These are phyloP conservation scores for Cercis canadensis DNA, from an alignment of 306 rosid species.

Conservation along the genomic window DNA sequence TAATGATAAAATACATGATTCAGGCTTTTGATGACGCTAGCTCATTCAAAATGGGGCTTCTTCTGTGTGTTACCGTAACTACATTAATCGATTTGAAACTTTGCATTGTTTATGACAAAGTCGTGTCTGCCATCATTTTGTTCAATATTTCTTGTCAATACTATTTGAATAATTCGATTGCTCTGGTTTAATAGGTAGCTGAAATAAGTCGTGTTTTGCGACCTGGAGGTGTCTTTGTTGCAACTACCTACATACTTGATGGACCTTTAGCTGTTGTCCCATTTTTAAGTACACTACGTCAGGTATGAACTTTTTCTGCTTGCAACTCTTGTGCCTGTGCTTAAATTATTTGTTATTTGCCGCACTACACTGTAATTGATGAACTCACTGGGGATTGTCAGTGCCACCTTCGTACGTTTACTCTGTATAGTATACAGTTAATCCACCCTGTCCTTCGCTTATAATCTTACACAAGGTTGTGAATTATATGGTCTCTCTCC, in stretches of 20 bases:
- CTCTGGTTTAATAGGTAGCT: conserved; percentile 67
- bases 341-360: neutral
- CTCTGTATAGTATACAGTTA: too few species aligned
- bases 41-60: conserved; percentile 2
- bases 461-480: too few species aligned
- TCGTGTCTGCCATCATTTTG: conserved; percentile 13
- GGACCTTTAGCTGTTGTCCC: conserved; percentile 69
- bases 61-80: neutral
- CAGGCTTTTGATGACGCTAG: conserved; percentile 20
- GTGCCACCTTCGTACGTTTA: too few species aligned
- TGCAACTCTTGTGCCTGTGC: conserved; percentile 3
- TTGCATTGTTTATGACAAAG: conserved; percentile 17
- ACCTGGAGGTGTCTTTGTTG: conserved; percentile 94
- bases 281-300: conserved; percentile 51
- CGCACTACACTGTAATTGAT: conserved; percentile 26
- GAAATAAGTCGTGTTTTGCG: conserved; percentile 85
- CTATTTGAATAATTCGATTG: conserved; percentile 21
- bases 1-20: conserved; percentile 1
- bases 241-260: conserved; percentile 75
- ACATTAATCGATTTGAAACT: conserved; percentile 15
- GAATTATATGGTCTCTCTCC: neutral
- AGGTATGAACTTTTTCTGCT: conserved; percentile 53
- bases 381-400: too few species aligned
- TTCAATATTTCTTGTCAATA: conserved; percentile 4
- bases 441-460: too few species aligned